Conservation (phyloP, 164 flowering plant genomes). For the Dillenia turbinata region DNA sequence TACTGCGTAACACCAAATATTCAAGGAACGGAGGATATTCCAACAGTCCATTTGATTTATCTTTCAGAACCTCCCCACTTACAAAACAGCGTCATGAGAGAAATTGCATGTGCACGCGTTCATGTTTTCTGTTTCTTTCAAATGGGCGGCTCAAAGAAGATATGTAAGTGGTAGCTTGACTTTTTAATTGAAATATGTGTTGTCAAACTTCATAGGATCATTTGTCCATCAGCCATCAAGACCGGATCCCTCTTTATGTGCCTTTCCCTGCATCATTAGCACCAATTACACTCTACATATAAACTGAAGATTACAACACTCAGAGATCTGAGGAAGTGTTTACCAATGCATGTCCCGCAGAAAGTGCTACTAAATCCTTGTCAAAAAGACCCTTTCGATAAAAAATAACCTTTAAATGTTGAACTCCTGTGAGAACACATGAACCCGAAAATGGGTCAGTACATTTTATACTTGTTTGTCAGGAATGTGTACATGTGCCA, state of each 20-base stretch:
- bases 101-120: too few species aligned
- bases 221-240: constrained; percentile 92
- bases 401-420: constrained; percentile 71
- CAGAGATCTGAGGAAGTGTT: not conserved
- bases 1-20: constrained; percentile 75
- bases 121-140: too few species aligned
- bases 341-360: constrained; percentile 91
- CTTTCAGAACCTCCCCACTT: constrained; percentile 70
- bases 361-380: constrained; percentile 90
- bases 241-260: constrained; percentile 82
- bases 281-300: not conserved
- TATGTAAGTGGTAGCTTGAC: too few species aligned
- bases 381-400: constrained; percentile 91
- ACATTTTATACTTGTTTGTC: too few species aligned
- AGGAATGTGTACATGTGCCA: too few species aligned
- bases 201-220: constrained; percentile 83
- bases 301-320: not conserved
- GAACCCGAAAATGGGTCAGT: too few species aligned
- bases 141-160: too few species aligned
- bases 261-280: constrained; percentile 57
- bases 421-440: constrained; percentile 36
- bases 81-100: too few species aligned
- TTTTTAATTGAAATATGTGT: constrained; percentile 78
- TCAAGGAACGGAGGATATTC: constrained; percentile 59
- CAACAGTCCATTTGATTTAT: constrained; percentile 45